Evolutionary conservation across 192 early-diverging fungal genomes (phyloP).

Genomic region (Umbelopsis sp.): DNA sequence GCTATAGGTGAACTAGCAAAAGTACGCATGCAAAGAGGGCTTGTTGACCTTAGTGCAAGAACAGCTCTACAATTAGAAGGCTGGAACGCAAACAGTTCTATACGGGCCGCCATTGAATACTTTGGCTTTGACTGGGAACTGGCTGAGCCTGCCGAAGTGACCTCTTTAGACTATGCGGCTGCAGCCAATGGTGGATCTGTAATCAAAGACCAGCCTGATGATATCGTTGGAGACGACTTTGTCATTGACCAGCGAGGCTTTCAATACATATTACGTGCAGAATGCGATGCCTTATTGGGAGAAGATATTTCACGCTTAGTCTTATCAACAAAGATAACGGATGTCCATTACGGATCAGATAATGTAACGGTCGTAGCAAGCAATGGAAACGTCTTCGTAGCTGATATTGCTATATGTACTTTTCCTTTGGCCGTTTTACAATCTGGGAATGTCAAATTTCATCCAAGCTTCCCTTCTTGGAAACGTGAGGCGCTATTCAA

Average conservation of each 20-base stretch:
- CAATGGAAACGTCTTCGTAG: slow-evolving; percentile 26
- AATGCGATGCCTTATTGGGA: slow-evolving; percentile 19
- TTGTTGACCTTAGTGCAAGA: slow-evolving; percentile 37
- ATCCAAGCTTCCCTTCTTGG: slow-evolving; percentile 41
- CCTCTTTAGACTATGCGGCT: slow-evolving; percentile 36
- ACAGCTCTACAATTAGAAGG: slow-evolving; percentile 31
- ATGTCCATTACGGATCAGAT: slow-evolving; percentile 25
- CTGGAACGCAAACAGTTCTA: slow-evolving; percentile 30
- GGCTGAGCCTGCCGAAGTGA: slow-evolving; percentile 34
- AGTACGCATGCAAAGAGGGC: slow-evolving; percentile 18
- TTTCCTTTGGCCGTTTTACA: slow-evolving; percentile 46
- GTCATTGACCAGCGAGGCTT: slow-evolving; percentile 38
- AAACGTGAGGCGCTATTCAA: slow-evolving; percentile 39
- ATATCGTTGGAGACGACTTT: slow-evolving; percentile 36
- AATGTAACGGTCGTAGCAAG: slow-evolving; percentile 28
- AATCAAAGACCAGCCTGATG: slow-evolving; percentile 6
- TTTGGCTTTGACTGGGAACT: slow-evolving; percentile 39
- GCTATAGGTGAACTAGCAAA: slow-evolving; percentile 16
- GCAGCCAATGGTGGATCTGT: slow-evolving; percentile 18
- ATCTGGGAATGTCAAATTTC: slow-evolving; percentile 29
- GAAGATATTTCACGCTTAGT: slow-evolving; percentile 23
- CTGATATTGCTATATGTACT: slow-evolving; percentile 42
- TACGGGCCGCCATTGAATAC: slow-evolving; percentile 38
- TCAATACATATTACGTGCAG: slow-evolving; percentile 34
- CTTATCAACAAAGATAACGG: slow-evolving; percentile 35